Evolutionary conservation across 169 alveolate species (phyloP).

Genomic region (Prorocentrum cordatum): DNA sequence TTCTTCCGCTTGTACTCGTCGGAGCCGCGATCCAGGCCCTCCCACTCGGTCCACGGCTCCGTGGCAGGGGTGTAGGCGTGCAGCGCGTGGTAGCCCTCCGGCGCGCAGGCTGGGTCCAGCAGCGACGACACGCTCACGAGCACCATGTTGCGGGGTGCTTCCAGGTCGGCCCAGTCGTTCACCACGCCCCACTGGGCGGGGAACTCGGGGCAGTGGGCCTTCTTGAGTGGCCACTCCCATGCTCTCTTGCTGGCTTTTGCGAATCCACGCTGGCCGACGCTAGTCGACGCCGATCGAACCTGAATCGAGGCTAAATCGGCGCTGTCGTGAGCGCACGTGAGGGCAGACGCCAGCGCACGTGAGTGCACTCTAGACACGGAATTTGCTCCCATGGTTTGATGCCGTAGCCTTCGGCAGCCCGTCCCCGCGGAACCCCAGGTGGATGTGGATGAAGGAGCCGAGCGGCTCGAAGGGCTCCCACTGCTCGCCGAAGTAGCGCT

Average conservation of each 20-base stretch:
- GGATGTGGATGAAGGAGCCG: slow-evolving; percentile 59
- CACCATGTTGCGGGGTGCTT: slow-evolving; percentile 46
- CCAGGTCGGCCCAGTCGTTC: slow-evolving; percentile 52
- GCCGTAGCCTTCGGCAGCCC: slow-evolving; percentile 14
- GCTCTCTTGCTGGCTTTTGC: too few relatives aligned
- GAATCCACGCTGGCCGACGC: too few relatives aligned
- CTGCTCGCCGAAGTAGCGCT: neutral
- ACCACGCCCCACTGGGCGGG: slow-evolving; percentile 70
- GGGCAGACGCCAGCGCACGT: too few relatives aligned
- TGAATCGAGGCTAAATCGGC: too few relatives aligned
- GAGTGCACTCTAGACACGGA: too few relatives aligned
- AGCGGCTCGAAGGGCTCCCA: slow-evolving; percentile 15
- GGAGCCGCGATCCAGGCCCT: neutral
- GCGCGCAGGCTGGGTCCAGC: slow-evolving; percentile 45
- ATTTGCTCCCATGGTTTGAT: too few relatives aligned
- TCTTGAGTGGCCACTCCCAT: too few relatives aligned
- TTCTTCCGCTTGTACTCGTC: slow-evolving; percentile 22
- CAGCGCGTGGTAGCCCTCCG: slow-evolving; percentile 64
- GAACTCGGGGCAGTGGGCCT: slow-evolving; percentile 40
- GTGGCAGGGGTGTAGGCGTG: slow-evolving; percentile 70
- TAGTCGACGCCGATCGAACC: too few relatives aligned
- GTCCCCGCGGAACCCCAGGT: slow-evolving; percentile 27
- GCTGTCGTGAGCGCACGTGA: too few relatives aligned
- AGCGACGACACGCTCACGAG: slow-evolving; percentile 52
- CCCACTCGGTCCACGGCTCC: slow-evolving; percentile 63